Base-by-base conservation (phyloP, 345 rosid genomes). In the Gossypium bickii region DNA sequence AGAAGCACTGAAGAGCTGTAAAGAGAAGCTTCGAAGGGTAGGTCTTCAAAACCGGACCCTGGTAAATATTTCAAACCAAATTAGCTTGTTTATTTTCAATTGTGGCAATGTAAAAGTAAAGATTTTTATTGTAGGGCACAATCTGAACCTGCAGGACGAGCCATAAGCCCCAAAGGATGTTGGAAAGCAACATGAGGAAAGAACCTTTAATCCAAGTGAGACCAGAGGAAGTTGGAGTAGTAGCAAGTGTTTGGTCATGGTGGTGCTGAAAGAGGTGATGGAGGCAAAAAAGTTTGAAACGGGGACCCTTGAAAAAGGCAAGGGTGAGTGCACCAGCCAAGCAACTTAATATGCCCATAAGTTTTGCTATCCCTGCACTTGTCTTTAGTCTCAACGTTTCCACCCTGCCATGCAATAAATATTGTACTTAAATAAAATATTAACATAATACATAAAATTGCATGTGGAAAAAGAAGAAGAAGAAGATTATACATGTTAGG, bases 21-120 rank as follows among this genome's bases (percentile, higher is more conserved):
- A 95, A 85, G 52, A 91, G 89, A 59, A 95, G 94, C 83, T 89
- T 95, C 2, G 96, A 89, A 24, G 99, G 99, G 82, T 85, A 95
- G 49, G 73, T 64, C 62, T 87, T 92, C 77, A 91, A 51, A 6
- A 91, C 86, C 17, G 74, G 61, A 45, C 80, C 96, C 97, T 94
- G 88, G 41, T 34, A 34, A 34, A 34, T 34, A 6, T 66, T 62
- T 52, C 74, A 69, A 59, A 71, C 41, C 49, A 63, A 57, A 57
- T 12, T 12, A 49, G 34, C 53, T 67, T 6, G 17, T 51, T 34
- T 48, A 48, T 48, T 24, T 22, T 68, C 20, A 12, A 5, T n/a
- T 41, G 56, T 68, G 43, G 22, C 6, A 66, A 66, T 20, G n/a
- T 48, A 49, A 34, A 34, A 34, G 41, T 34, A 34, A 34, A 34